Conservation (phyloP, 2,329 filamentous ascomycete species). For the Penicillium psychrosexuale region DNA sequence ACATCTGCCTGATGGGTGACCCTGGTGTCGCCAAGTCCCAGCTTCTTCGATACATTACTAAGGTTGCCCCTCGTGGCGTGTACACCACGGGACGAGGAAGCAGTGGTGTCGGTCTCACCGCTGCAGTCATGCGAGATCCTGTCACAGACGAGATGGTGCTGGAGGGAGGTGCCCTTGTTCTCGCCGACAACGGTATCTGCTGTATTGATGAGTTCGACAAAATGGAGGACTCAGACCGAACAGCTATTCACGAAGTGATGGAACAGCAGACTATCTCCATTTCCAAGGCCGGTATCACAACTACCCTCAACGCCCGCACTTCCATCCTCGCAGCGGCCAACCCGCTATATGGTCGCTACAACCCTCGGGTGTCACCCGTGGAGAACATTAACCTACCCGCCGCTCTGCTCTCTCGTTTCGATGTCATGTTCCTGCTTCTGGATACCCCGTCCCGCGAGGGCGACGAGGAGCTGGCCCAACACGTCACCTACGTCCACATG, state of each 20-base stretch:
- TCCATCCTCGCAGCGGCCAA: conserved; percentile 96
- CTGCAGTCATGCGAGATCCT: conserved; percentile 75
- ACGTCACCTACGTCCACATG: conserved; percentile 97
- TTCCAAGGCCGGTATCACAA: conserved; percentile 91
- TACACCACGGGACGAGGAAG: conserved; percentile 81
- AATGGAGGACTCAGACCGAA: conserved; percentile 75
- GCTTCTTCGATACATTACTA: conserved; percentile 95
- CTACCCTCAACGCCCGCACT: conserved; percentile 91
- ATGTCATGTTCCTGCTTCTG: conserved; percentile 92
- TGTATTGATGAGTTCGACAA: conserved; percentile 86
- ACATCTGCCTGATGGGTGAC: conserved; percentile 98
- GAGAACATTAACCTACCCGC: conserved; percentile 99
- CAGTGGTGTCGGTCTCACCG: conserved; percentile 76
- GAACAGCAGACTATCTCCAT: conserved; percentile 83
- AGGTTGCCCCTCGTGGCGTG: conserved; percentile 89
- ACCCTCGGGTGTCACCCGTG: conserved; percentile 92
- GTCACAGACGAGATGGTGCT: conserved; percentile 77
- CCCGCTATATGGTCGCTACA: conserved; percentile 95
- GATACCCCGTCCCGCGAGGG: conserved; percentile 87
- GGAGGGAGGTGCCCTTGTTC: conserved; percentile 73
- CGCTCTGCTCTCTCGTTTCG: conserved; percentile 92
- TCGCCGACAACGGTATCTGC: conserved; percentile 78
- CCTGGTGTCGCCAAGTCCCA: conserved; percentile 99
- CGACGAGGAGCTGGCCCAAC: conserved; percentile 89
- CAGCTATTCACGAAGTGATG: conserved; percentile 84